Evolutionary conservation across 2,329 filamentous ascomycete genomes (phyloP).

Genomic region (Dactylellina leptospora): DNA sequence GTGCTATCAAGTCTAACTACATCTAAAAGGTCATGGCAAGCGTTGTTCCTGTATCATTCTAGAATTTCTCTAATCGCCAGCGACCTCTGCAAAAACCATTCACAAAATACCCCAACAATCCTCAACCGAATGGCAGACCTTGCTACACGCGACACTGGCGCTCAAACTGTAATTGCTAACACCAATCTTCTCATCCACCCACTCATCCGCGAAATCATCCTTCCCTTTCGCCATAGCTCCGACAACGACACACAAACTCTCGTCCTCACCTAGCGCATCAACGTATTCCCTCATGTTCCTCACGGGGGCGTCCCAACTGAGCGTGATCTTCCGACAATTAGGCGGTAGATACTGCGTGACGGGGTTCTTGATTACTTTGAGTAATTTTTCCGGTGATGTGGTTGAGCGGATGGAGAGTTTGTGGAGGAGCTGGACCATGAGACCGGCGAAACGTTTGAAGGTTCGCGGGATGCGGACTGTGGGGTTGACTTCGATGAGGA

Average conservation of each 20-base stretch:
- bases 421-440: slow-evolving; percentile 98
- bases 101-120: slow-evolving; percentile 93
- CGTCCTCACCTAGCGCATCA: slow-evolving; percentile 76
- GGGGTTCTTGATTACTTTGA: slow-evolving; percentile 97
- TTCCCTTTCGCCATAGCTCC: slow-evolving; percentile 98
- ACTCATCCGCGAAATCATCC: slow-evolving; percentile 92
- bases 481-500: slow-evolving; percentile 97
- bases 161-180: slow-evolving; percentile 98
- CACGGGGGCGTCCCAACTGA: slow-evolving; percentile 90
- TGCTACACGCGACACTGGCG: slow-evolving; percentile 98
- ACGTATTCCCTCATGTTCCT: slow-evolving; percentile 91
- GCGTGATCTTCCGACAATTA: slow-evolving; percentile 96
- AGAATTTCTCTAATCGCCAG: too few relatives aligned
- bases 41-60: too few relatives aligned
- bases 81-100: too few relatives aligned
- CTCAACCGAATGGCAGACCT: slow-evolving; percentile 98
- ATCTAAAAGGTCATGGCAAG: too few relatives aligned
- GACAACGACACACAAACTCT: slow-evolving; percentile 97
- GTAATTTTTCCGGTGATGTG: slow-evolving; percentile 94
- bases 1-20: too few relatives aligned
- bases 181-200: slow-evolving; percentile 95
- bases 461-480: slow-evolving; percentile 96
- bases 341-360: slow-evolving; percentile 96
- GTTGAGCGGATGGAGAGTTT: slow-evolving; percentile 94
- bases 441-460: slow-evolving; percentile 96